Percentiles rank a stretch among this genome's conserved stretches.
phyloP scores from a whole-genome alignment of 257 asterid species.

The Lycium barbarum region DNA sequence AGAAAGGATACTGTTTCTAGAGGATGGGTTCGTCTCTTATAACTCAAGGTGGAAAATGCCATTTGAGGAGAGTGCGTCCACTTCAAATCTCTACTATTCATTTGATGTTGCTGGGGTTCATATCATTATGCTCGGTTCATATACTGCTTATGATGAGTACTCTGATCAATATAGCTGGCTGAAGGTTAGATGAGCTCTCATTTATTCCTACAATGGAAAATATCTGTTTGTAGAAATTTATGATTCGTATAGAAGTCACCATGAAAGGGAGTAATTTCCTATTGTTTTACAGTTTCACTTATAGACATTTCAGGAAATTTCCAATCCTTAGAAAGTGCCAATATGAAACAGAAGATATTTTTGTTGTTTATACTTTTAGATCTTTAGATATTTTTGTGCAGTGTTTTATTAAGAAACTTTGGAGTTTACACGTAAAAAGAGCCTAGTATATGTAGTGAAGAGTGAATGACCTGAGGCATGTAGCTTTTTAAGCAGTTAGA shows the following conservation, averaged over 20 bases:
- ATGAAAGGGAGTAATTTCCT: neutral
- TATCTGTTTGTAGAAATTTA: neutral
- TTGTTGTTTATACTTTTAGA: constrained; percentile 11
- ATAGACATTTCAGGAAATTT: constrained; percentile 12
- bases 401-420: neutral
- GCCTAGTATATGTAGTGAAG: neutral
- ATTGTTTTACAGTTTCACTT: neutral
- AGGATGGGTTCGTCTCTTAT: constrained; percentile 67
- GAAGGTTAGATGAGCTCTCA: constrained; percentile 58
- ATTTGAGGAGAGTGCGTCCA: constrained; percentile 75
- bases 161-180: constrained; percentile 88
- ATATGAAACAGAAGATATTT: neutral
- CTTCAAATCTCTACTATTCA: constrained; percentile 83
- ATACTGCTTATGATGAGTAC: constrained; percentile 60
- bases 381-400: neutral
- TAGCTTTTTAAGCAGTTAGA: neutral
- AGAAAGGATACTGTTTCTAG: constrained; percentile 66
- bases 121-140: constrained; percentile 86
- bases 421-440: neutral
- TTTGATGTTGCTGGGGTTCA: constrained; percentile 95
- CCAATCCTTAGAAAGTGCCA: constrained; percentile 10
- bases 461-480: neutral
- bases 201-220: neutral
- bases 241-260: neutral
- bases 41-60: constrained; percentile 99